Evolutionary conservation across 768 basidiomycete genomes (phyloP).

Genomic region (Epithele typhae): DNA sequence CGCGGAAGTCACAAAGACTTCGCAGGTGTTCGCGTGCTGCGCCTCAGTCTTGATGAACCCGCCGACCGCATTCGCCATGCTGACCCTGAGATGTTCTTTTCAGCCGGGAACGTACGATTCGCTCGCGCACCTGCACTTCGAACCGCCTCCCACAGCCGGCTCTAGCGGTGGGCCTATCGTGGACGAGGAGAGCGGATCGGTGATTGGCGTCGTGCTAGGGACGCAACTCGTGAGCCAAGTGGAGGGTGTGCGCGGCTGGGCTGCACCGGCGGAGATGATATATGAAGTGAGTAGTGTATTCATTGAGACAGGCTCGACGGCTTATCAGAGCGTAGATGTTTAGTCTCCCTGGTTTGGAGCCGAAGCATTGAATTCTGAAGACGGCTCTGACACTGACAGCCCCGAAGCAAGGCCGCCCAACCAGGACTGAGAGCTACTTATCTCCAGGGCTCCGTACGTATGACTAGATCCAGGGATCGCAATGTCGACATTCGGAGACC

Average conservation of each 20-base stretch:
- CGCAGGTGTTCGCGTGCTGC: too few relatives aligned
- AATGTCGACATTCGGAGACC: too few relatives aligned
- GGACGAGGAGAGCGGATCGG: slow-evolving; percentile 54
- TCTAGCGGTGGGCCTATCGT: slow-evolving; percentile 71
- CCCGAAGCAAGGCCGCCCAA: too few relatives aligned
- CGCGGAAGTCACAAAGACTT: too few relatives aligned
- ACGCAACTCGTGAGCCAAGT: slow-evolving; percentile 52
- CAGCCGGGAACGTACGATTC: slow-evolving; percentile 69
- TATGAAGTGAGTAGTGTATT: slow-evolving; percentile 44
- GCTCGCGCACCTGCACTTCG: slow-evolving; percentile 52
- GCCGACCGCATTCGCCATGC: too few relatives aligned
- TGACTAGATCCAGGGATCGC: too few relatives aligned
- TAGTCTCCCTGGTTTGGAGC: slow-evolving; percentile 41
- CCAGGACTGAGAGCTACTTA: too few relatives aligned
- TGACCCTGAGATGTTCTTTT: background rate
- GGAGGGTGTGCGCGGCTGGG: slow-evolving; percentile 57
- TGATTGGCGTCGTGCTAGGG: slow-evolving; percentile 62
- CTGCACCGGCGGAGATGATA: slow-evolving; percentile 56
- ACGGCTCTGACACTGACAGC: too few relatives aligned
- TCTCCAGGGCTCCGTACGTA: too few relatives aligned
- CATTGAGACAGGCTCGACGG: background rate
- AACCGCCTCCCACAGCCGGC: slow-evolving; percentile 52
- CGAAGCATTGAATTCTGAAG: slow-evolving; percentile 11
- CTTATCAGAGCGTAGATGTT: slow-evolving; percentile 40
- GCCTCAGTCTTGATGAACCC: too few relatives aligned